Conservation (phyloP, 73 alveolate species). For the Tetrahymena elliotti region DNA sequence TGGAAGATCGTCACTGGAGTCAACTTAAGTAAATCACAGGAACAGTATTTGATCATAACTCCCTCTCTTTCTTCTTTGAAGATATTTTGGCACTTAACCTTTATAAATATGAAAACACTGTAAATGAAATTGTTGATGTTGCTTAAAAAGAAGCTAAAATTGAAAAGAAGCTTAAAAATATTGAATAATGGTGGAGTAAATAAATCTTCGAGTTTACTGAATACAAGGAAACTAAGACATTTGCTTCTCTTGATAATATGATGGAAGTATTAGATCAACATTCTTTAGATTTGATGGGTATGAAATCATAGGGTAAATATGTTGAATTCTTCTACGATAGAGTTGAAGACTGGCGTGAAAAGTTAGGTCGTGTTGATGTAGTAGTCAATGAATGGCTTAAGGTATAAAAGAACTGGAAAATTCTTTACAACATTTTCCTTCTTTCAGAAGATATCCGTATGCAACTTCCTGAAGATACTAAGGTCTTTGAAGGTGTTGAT, state of each 20-base stretch:
- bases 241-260: conserved; percentile 72
- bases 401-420: conserved; percentile 98
- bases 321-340: conserved; percentile 84
- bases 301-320: conserved; percentile 79
- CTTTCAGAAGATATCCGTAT: conserved; percentile 98
- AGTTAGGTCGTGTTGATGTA: conserved; percentile 93
- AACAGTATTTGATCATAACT: conserved; percentile 70
- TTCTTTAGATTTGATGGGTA: conserved; percentile 91
- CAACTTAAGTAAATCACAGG: conserved; percentile 93
- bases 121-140: conserved; percentile 94
- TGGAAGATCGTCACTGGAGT: conserved; percentile 99
- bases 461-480: conserved; percentile 97
- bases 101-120: conserved; percentile 89
- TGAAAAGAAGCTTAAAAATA: conserved; percentile 80
- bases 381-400: conserved; percentile 97
- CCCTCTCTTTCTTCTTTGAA: conserved; percentile 92
- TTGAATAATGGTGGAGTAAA: conserved; percentile 80
- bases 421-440: conserved; percentile 96
- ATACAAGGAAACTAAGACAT: conserved; percentile 63
- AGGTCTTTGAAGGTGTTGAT: conserved; percentile 96
- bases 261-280: conserved; percentile 86
- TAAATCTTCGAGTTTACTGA: conserved; percentile 61
- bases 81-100: conserved; percentile 91
- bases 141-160: conserved; percentile 95
- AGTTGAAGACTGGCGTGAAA: conserved; percentile 90